A percentile compares a stretch with the other conserved stretches of the same genome.
These are phyloP conservation scores for Paecilomyces sp. DNA, from an alignment of 2,329 filamentous ascomycete genomes.

Conservation along the genomic window DNA sequence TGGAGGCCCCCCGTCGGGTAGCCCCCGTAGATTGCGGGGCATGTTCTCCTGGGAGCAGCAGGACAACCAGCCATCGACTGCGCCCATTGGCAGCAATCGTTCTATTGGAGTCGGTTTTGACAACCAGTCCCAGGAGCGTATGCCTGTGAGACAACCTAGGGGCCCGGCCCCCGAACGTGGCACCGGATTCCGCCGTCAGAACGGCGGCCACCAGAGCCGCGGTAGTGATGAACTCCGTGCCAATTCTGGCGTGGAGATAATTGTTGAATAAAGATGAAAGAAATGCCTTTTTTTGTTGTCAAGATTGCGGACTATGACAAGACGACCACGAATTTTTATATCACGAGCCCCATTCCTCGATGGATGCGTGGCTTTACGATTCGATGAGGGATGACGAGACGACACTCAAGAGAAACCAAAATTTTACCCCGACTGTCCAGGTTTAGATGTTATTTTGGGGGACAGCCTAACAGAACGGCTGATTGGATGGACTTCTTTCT, in stretches of 20 bases:
- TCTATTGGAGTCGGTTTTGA: slow-evolving; percentile 55
- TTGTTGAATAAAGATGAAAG: slow-evolving; percentile 48
- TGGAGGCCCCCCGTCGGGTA: slow-evolving; percentile 40
- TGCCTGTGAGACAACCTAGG: slow-evolving; percentile 55
- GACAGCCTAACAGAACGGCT: slow-evolving; percentile 28
- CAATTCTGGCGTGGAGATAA: slow-evolving; percentile 55
- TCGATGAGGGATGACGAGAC: slow-evolving; percentile 43
- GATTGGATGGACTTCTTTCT: slow-evolving; percentile 22
- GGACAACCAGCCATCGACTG: slow-evolving; percentile 38
- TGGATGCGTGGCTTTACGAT: slow-evolving; percentile 38
- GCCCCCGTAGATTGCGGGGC: slow-evolving; percentile 52
- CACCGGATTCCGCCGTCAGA: slow-evolving; percentile 52
- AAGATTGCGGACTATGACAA: slow-evolving; percentile 13
- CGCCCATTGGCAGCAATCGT: slow-evolving; percentile 58
- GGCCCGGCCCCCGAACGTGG: slow-evolving; percentile 55
- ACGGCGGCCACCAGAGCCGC: slow-evolving; percentile 51
- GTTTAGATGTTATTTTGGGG: slow-evolving; percentile 34
- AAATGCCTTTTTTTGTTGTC: slow-evolving; percentile 3
- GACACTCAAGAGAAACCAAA: slow-evolving; percentile 34
- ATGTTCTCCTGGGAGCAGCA: slow-evolving; percentile 56
- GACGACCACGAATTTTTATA: slow-evolving; percentile 34
- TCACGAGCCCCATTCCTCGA: slow-evolving; percentile 31
- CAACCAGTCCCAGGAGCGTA: slow-evolving; percentile 46
- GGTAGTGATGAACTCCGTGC: slow-evolving; percentile 58
- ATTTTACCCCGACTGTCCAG: slow-evolving; percentile 32